A percentile compares a stretch with the other conserved stretches of the same genome.
Conservation (phyloP, 108 stramenopile species). For the Aurantiochytrium sp. region DNA sequence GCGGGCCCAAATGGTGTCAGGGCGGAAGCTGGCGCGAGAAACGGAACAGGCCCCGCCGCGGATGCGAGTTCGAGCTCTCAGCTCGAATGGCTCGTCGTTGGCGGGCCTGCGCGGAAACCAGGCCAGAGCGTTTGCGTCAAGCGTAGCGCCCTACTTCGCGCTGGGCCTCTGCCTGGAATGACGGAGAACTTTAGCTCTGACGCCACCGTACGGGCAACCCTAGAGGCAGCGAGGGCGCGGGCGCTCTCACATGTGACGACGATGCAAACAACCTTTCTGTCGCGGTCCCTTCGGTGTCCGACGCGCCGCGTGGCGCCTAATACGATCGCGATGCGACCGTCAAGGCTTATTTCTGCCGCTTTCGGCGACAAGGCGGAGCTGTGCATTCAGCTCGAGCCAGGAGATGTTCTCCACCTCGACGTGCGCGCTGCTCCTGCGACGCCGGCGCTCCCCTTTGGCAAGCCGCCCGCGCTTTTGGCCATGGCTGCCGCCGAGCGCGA, state of each 20-base stretch:
- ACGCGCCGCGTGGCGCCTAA: neutral
- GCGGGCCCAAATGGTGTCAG: too few species aligned
- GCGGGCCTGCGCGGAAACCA: neutral
- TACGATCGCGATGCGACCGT: neutral
- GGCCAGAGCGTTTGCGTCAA: neutral
- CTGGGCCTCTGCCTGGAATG: neutral
- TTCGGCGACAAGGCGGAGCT: neutral
- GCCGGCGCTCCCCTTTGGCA: neutral
- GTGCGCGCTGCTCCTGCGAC: neutral
- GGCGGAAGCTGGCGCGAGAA: too few species aligned
- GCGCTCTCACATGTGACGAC: neutral
- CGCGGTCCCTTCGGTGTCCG: neutral
- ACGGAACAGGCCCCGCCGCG: too few species aligned
- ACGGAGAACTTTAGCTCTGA: conserved; percentile 6
- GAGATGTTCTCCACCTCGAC: neutral
- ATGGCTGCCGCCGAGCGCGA: neutral
- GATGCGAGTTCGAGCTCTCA: neutral
- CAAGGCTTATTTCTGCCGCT: neutral
- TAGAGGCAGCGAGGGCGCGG: neutral
- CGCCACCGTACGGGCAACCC: neutral
- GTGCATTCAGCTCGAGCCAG: neutral
- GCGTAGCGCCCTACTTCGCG: neutral
- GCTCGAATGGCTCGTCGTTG: neutral
- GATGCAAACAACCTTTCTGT: neutral
- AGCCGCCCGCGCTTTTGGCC: neutral